These are phyloP conservation scores for Herpetomonas samuelpessoai DNA, from an alignment of 208 protist species.

Conservation along the genomic window DNA sequence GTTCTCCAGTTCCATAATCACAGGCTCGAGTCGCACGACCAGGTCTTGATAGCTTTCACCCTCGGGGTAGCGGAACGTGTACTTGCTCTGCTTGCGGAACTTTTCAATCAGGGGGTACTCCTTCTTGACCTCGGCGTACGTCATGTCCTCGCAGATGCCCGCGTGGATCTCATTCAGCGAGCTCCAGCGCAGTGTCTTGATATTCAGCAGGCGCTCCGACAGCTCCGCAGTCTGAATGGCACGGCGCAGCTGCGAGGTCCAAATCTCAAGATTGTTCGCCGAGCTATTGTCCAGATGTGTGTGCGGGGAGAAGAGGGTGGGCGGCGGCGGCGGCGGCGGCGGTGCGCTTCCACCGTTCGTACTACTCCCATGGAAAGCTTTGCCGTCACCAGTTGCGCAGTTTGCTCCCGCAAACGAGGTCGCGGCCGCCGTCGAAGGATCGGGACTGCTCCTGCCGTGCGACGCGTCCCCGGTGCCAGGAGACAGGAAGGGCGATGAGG, in stretches of 20 bases:
- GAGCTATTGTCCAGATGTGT: conserved; percentile 3
- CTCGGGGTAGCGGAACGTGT: conserved; percentile 86
- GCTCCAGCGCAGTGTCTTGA: conserved; percentile 81
- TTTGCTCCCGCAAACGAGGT: background rate
- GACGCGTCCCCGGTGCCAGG: background rate
- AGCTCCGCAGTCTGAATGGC: conserved; percentile 83
- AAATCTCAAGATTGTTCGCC: conserved; percentile 60
- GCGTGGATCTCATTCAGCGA: conserved; percentile 90
- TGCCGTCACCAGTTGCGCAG: no score
- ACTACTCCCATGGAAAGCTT: no score
- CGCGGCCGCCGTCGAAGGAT: background rate
- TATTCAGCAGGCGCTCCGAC: conserved; percentile 51
- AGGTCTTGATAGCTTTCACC: conserved; percentile 91
- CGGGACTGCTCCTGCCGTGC: no score
- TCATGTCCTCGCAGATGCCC: conserved; percentile 86
- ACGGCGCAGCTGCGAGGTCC: conserved; percentile 82
- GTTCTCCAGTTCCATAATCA: conserved; percentile 92
- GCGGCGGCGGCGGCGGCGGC: no score
- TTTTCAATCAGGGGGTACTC: conserved; percentile 77
- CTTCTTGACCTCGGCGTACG: conserved; percentile 70
- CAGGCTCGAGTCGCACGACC: conserved; percentile 79
- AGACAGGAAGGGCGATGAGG: background rate
- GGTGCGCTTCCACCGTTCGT: background rate
- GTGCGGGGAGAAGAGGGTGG: background rate
- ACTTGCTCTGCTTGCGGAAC: conserved; percentile 79